A percentile compares a stretch with the other conserved stretches of the same genome.
Evolutionary conservation across 805 yeast genomes (phyloP).

Genomic region (Metschnikowia bowlesiae): DNA sequence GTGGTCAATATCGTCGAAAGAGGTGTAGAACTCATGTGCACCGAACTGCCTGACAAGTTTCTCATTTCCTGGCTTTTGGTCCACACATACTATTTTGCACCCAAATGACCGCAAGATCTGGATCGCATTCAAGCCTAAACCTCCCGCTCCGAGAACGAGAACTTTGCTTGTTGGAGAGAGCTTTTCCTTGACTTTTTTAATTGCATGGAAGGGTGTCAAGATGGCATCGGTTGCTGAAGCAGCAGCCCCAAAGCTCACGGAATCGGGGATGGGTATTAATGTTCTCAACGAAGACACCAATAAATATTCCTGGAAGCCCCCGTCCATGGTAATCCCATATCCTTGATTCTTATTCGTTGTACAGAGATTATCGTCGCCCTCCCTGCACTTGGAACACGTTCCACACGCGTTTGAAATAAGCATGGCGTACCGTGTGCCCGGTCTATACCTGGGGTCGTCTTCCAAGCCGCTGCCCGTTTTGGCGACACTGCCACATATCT

Average conservation of each 20-base stretch:
- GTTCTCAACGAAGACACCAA: conserved; percentile 32
- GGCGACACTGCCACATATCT: conserved; percentile 37
- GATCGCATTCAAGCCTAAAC: conserved; percentile 41
- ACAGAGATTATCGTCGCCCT: conserved; percentile 33
- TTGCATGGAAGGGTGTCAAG: conserved; percentile 41
- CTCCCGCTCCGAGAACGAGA: conserved; percentile 39
- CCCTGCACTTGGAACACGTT: conserved; percentile 29
- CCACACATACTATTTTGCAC: conserved; percentile 31
- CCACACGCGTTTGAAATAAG: conserved; percentile 33
- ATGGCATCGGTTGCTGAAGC: conserved; percentile 42
- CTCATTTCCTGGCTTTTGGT: conserved; percentile 17
- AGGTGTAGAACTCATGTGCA: conserved; percentile 39
- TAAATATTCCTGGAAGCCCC: conserved; percentile 40
- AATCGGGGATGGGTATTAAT: conserved; percentile 37
- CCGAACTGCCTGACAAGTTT: conserved; percentile 31
- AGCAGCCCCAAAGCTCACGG: conserved; percentile 35
- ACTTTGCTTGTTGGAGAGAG: conserved; percentile 33
- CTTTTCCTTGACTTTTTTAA: conserved; percentile 29
- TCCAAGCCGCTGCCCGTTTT: conserved; percentile 26
- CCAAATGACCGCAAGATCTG: conserved; percentile 34
- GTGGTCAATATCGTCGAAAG: conserved; percentile 23
- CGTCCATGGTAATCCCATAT: conserved; percentile 36
- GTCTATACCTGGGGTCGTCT: conserved; percentile 19
- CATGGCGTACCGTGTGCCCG: conserved; percentile 30
- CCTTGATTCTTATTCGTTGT: conserved; percentile 14